Evolutionary conservation across 2,329 filamentous ascomycete species (phyloP), one percentile per base, ranked within the genome.

Genomic region (Dactylellina parvicollis): DNA sequence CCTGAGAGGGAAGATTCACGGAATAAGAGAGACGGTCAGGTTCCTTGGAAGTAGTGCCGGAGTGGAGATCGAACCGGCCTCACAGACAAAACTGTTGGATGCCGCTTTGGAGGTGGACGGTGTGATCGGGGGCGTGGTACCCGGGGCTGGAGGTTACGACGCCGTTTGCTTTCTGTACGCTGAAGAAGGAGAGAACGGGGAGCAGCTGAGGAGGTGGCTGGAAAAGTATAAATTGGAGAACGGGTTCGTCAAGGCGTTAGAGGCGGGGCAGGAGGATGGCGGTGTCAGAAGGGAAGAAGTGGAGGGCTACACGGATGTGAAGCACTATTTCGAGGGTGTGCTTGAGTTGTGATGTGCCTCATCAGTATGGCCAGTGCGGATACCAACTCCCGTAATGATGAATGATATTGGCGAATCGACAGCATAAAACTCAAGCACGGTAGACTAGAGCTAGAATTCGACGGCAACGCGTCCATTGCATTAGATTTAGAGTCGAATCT

Each of bases 61-160:
- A 0, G 93, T 96, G 5, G 92, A 93, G 2, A 93, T 99, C 76
- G 95, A 99, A 83, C 95, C 95, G 0, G 84, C 84, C 42, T 88
- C 90, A 76, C 95, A 99, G 84, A 96, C 92, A 1, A 86, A 87
- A 78, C 83, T 99, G 71, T 82, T 99, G 34, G 90, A 99, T 81
- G 90, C 88, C 8, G 85, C 94, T 66, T 80, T 82, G n/a, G 78
- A 77, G 2, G 82, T 97, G 1, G 85, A 90, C 0, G 95, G 94
- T 4, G 92, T 98, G 2, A 87, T 93, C 75, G 93, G 92, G 0
- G 95, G 93, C 0, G 92, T 98, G 0, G 95, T 97, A 0, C 95
- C 95, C 0, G 95, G 95, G 0, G 95, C 95, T 0, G 95, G 95
- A 8, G 95, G 95, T 0, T 97, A 91, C 79, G 95, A 99, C 83